These are phyloP conservation scores for Pichia sp. DNA, from an alignment of 1,139 yeast species.

Conservation along the genomic window DNA sequence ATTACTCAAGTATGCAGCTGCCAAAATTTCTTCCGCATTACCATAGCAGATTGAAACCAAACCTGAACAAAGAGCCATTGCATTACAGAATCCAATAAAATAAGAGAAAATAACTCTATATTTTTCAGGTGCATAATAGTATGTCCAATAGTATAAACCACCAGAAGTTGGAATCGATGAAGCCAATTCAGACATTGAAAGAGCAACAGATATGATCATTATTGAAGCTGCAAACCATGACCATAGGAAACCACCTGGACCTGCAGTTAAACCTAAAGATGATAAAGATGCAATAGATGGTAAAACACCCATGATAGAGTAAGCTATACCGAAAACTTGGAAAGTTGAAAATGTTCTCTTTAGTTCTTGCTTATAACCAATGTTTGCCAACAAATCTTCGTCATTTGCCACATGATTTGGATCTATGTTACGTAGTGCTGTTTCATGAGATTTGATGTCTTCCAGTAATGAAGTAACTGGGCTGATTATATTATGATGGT, in stretches of 20 bases:
- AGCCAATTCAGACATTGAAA: conserved; percentile 55
- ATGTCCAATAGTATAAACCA: conserved; percentile 56
- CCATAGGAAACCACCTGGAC: conserved; percentile 56
- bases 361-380: conserved; percentile 48
- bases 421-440: conserved; percentile 25
- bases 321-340: conserved; percentile 48
- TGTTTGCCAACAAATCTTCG: conserved; percentile 38
- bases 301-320: conserved; percentile 45
- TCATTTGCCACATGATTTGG: conserved; percentile 29
- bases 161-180: conserved; percentile 67
- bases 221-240: conserved; percentile 53
- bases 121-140: conserved; percentile 45
- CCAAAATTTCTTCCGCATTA: conserved; percentile 45
- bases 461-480: conserved; percentile 16
- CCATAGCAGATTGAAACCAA: conserved; percentile 55
- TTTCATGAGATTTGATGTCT: conserved; percentile 19
- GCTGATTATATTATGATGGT: conserved; percentile 8
- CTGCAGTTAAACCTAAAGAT: conserved; percentile 37
- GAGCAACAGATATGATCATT: conserved; percentile 44
- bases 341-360: conserved; percentile 40
- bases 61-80: conserved; percentile 51
- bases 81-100: conserved; percentile 53
- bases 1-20: conserved; percentile 42
- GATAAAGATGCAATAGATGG: conserved; percentile 40
- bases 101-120: conserved; percentile 40